Evolutionary conservation across 495 filamentous ascomycete genomes (phyloP), one percentile per base, ranked within the genome.

Genomic region (Penicillium manginii): DNA sequence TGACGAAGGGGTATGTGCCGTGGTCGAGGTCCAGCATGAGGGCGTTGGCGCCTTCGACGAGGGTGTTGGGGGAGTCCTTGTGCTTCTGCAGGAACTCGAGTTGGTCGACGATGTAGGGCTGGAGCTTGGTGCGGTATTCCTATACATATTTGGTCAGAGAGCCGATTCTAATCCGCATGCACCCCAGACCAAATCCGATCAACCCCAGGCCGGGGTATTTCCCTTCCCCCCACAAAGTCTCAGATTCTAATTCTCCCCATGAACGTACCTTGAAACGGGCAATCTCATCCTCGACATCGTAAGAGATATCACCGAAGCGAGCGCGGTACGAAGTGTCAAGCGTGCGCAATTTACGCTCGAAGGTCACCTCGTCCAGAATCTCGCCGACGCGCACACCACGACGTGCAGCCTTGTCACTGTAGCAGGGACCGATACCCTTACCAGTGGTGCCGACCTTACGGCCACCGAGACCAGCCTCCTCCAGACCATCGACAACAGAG

Each of bases 41-140:
- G n/a, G 91, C 91, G 62, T 96, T 91, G n/a, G 90, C 88, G 55
- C 91, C 91, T 74, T 97, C 92, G 37, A 96, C 84, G 8, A 96
- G 79, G 59, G 92, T 88, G 57, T 82, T 82, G 51, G 79, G 77
- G 18, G 87, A 83, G 63, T 81, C 71, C 53, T 84, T 77, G 63
- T 76, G 73, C 43, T 81, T 69, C 59, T 78, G 75, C 40, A 78
- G 63, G 72, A 80, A 78, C 59, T 70, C 69, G 55, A 78, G 66
- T 50, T 80, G 77, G 66, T 96, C 91, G 59, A 93, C 79, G 55
- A 90, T 80, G 66, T 84, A 91, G 33, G 82, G 80, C 54, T 78
- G 78, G n/a, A 96, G 80, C 58, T 81, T 80, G 62, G 79, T 73
- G 57, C 89, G 85, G 78, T 90, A 90, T 61, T 83, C 83, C 79